Base-by-base conservation (phyloP, 352 stramenopile genomes). In the Phytophthora pini region DNA sequence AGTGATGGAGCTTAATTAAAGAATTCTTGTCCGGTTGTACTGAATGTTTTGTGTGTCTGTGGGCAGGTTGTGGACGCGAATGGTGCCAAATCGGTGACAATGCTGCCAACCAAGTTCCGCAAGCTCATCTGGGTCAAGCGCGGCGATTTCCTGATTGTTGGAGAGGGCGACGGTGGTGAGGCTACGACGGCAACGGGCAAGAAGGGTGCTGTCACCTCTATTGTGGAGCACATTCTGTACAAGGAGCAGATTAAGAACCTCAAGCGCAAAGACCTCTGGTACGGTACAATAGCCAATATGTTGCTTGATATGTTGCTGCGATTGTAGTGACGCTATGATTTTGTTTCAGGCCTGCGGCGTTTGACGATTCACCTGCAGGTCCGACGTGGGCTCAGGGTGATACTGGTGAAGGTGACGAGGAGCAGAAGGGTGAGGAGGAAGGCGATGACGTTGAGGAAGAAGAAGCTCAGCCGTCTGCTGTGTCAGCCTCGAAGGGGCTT, bases 111-210 rank as follows among this genome's bases (percentile, higher is more conserved):
- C 39, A 98, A 98, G 69, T 99, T 99, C 77, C 91, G 95, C 61
- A 99, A 99, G 81, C 85, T 99, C 27, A 98, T 99, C 48, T 99
- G 97, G 97, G 93, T 99, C 48, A 99, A 99, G 79, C 86, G 97
- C 50, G 84, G 97, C 47, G 96, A 99, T 78, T 99, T 91, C 83
- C 80, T 99, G 11, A 98, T 99, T 51, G 93, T 99, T 5, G 80
- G 86, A 1, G 81, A 81, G n/a, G 84, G 85, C 27, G 80, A 89
- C 17, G 83, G 70, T 15, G 77, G 66, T 29, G 75, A 90, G n/a
- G 63, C 80, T 22, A 92, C 87, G 52, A 95, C 83, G 26, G 79
- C 80, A 17, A 90, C 80, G 40, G 88, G 89, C 68, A 95, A 93
- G 74, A 93, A 95, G 54, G 90, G 89, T 27, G 92, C 90, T 7